These are phyloP conservation scores for Lomentospora prolificans DNA, from an alignment of 2,329 filamentous ascomycete species.

Conservation along the genomic window DNA sequence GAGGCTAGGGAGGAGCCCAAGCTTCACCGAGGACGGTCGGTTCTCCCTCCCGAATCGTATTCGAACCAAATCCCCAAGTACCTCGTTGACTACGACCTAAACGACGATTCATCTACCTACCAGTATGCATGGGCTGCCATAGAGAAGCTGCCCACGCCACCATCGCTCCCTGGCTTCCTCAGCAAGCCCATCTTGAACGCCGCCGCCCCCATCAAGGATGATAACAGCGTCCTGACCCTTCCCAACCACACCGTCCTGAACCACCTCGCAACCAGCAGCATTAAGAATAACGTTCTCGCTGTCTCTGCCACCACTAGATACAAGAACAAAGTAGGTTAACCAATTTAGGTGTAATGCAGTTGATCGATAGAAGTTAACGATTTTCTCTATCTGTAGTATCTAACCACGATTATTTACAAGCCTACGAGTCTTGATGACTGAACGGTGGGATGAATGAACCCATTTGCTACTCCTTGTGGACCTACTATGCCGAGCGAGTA, in stretches of 20 bases:
- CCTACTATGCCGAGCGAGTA: no score
- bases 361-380: background rate
- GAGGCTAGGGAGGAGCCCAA: slow-evolving; percentile 26
- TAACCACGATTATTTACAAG: slow-evolving; percentile 97
- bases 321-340: slow-evolving; percentile 67
- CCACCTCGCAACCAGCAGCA: slow-evolving; percentile 93
- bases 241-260: slow-evolving; percentile 97
- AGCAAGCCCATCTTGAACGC: slow-evolving; percentile 93
- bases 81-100: slow-evolving; percentile 74
- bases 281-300: slow-evolving; percentile 90
- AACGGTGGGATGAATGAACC: background rate
- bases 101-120: slow-evolving; percentile 67
- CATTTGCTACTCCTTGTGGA: no score
- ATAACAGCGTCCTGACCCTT: slow-evolving; percentile 93
- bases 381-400: slow-evolving; percentile 56
- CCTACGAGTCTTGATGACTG: slow-evolving; percentile 41
- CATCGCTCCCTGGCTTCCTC: slow-evolving; percentile 79
- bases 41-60: slow-evolving; percentile 50
- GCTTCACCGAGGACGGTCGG: slow-evolving; percentile 43
- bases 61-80: slow-evolving; percentile 71
- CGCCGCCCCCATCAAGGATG: slow-evolving; percentile 86
- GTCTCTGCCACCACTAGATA: slow-evolving; percentile 97
- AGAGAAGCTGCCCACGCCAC: slow-evolving; percentile 72
- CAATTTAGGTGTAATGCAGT: background rate
- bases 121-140: slow-evolving; percentile 66